Evolutionary conservation across 257 asterid genomes (phyloP).

Genomic region (Solanum chmielewskii): DNA sequence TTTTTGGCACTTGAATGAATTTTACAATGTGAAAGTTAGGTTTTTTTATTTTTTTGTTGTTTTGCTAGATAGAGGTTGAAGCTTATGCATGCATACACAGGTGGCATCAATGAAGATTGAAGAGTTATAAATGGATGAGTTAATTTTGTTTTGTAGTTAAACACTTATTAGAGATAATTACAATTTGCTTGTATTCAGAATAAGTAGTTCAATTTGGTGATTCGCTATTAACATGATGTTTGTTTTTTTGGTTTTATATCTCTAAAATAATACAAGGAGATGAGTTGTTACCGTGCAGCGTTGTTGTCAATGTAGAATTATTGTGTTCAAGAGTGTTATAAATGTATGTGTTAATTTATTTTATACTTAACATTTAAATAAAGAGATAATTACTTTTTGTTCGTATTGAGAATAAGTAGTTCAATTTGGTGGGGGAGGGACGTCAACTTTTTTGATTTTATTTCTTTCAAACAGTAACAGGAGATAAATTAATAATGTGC

Average conservation of each 20-base stretch:
- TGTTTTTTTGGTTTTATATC: neutral
- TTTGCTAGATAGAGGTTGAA: neutral
- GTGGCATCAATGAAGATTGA: neutral
- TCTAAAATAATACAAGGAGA: neutral
- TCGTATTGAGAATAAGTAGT: neutral
- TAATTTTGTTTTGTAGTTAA: neutral
- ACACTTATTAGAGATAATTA: neutral
- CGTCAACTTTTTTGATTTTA: neutral
- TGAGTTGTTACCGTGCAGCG: neutral
- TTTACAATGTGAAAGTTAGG: neutral
- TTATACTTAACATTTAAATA: neutral
- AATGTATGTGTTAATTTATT: neutral
- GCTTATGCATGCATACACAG: neutral
- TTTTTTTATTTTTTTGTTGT: neutral
- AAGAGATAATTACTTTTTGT: neutral
- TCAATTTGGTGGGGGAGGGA: neutral
- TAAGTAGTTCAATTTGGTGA: neutral
- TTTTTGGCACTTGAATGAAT: neutral
- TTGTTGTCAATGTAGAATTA: neutral
- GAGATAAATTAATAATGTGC: neutral
- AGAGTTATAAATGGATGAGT: neutral
- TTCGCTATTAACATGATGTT: neutral
- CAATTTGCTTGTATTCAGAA: neutral
- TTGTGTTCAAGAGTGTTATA: neutral
- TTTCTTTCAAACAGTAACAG: neutral